Evolutionary conservation across 2,329 filamentous ascomycete species (phyloP), one percentile per base, ranked within the genome.

Genomic region (Aureobasidium sp.): DNA sequence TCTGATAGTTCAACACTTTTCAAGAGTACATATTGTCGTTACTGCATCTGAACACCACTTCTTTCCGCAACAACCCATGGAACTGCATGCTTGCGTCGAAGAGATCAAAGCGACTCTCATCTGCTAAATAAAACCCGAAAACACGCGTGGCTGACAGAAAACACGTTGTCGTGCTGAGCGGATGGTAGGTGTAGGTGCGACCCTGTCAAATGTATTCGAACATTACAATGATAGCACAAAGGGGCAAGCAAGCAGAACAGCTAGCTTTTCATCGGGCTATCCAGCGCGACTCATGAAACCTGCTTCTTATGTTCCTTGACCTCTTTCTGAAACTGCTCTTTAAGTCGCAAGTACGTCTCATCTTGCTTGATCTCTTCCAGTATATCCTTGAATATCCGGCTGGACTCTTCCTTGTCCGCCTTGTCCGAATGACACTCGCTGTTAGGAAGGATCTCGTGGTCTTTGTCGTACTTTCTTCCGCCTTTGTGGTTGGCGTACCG

Each of bases 401-500:
- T 81, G 3, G 78, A 77, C 53, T 74, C 74, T 60, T 76, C 64
- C 70, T 83, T 84, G 68, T 82, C 80, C 57, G 73, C 69, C 67
- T 71, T 74, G 23, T 74, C 80, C 57, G 73, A 67, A 67, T 81
- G 78, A 0, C 65, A 73, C 43, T 68, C 67, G 63, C 75, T 77
- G 68, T 77, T 80, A 19, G 72, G 71, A 62, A 80, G 64, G 3
- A 40, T 33, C 19, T 60, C 61, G 15, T 43, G 43, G 10, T 54
- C 47, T 19, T 57, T 51, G 21, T 64, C 53, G 37, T 62, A 61
- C 50, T 63, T 63, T 21, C 40, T 75, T 0, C 83, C 83, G 0
- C 81, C 76, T n/a, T 69, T 69, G 60, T 77, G 74, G 62, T 84
- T 84, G 17, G 81, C 81, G 71, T 85, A 85, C 61, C 82, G 70